A percentile compares a stretch with the other conserved stretches of the same genome.
Conservation (phyloP, 176 grass and related monocot species). For the Oryza longistaminata region DNA sequence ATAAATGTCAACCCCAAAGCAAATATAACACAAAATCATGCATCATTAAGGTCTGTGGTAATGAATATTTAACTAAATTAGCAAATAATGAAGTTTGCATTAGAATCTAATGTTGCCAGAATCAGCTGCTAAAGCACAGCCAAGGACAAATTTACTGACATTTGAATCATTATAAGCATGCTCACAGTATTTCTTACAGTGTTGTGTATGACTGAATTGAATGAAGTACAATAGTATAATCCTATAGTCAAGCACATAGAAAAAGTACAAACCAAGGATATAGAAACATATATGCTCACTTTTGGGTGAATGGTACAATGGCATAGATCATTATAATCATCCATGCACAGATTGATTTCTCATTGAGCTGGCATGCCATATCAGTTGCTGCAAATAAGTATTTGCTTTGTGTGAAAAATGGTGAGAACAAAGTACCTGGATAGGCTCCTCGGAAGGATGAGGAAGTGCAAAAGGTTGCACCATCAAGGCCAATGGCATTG, state of each 20-base stretch:
- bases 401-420: not conserved
- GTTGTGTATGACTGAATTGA: not conserved
- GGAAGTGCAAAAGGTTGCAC: conserved; percentile 83
- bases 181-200: not conserved
- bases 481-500: conserved; percentile 83
- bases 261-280: not conserved
- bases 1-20: conserved; percentile 20
- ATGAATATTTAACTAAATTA: not conserved
- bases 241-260: not conserved
- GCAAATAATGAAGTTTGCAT: conserved; percentile 15
- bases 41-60: not conserved
- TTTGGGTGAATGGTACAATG: not conserved
- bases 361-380: not conserved
- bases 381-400: not conserved
- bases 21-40: not conserved
- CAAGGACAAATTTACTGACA: not conserved
- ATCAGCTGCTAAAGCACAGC: not conserved
- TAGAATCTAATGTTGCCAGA: not conserved
- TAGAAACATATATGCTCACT: not conserved
- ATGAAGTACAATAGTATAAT: not conserved
- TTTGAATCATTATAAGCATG: not conserved
- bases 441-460: conserved; percentile 80
- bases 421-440: conserved; percentile 49
- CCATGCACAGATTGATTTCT: not conserved
- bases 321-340: not conserved